Evolutionary conservation across 2,329 filamentous ascomycete genomes (phyloP).

Genomic region (Scedosporium boydii): DNA sequence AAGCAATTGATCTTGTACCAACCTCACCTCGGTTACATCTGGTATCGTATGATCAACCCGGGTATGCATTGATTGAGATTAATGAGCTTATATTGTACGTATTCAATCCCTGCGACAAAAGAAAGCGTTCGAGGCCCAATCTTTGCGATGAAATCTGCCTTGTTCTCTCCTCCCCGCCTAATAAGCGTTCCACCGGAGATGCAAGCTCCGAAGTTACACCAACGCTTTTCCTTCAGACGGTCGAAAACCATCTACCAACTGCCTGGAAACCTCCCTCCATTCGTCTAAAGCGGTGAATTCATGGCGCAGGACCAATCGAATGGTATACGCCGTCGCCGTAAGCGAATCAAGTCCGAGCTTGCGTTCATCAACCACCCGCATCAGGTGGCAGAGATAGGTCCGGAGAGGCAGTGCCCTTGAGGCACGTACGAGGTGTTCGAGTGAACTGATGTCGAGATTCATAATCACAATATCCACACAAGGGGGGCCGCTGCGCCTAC

Average conservation of each 20-base stretch:
- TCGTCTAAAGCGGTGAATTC: neutral
- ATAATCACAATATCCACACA: constrained; percentile 9
- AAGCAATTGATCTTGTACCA: too few relatives aligned
- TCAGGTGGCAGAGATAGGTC: constrained; percentile 8
- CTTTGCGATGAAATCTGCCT: too few relatives aligned
- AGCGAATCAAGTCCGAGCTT: constrained; percentile 10
- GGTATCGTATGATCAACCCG: too few relatives aligned
- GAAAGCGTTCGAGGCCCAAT: too few relatives aligned
- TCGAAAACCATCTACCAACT: neutral
- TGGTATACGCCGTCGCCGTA: constrained; percentile 9
- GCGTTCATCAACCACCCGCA: constrained; percentile 8
- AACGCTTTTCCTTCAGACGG: neutral
- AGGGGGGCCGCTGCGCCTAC: constrained; percentile 8
- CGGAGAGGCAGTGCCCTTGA: constrained; percentile 9
- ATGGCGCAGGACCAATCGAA: constrained; percentile 6
- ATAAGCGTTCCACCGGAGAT: too few relatives aligned
- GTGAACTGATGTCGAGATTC: constrained; percentile 4
- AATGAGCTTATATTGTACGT: too few relatives aligned
- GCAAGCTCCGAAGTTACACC: too few relatives aligned
- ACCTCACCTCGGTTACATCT: too few relatives aligned
- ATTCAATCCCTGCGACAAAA: too few relatives aligned
- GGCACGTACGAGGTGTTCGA: constrained; percentile 2
- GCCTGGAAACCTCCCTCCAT: neutral
- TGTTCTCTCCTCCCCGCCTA: too few relatives aligned
- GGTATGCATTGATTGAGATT: too few relatives aligned